Evolutionary conservation across 129 eudicot genomes (phyloP).

Genomic region (Sambucus nigra): DNA sequence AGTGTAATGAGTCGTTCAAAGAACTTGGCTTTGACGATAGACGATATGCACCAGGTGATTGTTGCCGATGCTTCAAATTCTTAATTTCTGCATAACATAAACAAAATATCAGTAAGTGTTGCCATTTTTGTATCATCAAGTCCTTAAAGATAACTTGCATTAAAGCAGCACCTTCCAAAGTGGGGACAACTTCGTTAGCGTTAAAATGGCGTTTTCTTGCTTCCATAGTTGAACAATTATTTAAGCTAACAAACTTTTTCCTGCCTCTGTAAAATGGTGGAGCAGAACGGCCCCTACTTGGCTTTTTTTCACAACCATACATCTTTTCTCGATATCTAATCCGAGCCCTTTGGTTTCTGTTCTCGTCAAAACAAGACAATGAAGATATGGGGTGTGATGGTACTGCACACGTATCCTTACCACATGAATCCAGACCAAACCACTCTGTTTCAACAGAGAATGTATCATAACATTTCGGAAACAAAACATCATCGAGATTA

Average conservation of each 20-base stretch:
- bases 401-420: slow-evolving; percentile 14
- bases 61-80: background rate
- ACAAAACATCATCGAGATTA: background rate
- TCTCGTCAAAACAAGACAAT: background rate
- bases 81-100: slow-evolving; percentile 22
- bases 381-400: slow-evolving; percentile 9
- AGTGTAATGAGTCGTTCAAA: slow-evolving; percentile 18
- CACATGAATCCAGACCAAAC: slow-evolving; percentile 12
- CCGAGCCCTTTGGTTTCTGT: background rate
- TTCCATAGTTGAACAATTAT: background rate
- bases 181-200: slow-evolving; percentile 8
- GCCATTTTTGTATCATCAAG: background rate
- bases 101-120: background rate
- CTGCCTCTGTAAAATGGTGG: background rate
- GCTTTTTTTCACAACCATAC: background rate
- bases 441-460: background rate
- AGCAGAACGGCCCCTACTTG: background rate
- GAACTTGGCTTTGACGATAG: slow-evolving; percentile 10
- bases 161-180: slow-evolving; percentile 28
- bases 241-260: background rate
- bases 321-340: background rate
- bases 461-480: background rate
- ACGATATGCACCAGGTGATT: slow-evolving; percentile 16
- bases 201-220: slow-evolving; percentile 11
- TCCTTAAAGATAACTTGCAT: background rate